These are phyloP conservation scores for Pseudozyma hubeiensis DNA, from an alignment of 1,284 basidiomycete genomes.

Conservation along the genomic window DNA sequence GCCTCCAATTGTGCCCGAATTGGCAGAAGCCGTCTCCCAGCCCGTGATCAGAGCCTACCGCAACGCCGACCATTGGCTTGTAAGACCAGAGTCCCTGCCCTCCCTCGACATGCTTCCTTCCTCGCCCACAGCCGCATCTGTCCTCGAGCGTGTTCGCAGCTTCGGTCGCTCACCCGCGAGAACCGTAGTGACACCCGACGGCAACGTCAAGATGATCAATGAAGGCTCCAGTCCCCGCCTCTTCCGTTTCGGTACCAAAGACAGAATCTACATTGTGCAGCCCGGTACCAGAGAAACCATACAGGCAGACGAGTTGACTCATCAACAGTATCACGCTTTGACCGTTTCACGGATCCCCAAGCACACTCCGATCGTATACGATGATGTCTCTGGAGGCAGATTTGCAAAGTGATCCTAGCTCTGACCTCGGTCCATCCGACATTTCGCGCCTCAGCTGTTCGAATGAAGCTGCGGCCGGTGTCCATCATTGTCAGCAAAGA, in stretches of 20 bases:
- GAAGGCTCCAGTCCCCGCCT: background rate
- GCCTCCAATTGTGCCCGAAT: too few species aligned
- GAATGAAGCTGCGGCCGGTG: too few species aligned
- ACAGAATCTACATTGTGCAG: background rate
- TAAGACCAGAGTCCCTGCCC: background rate
- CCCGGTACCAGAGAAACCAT: background rate
- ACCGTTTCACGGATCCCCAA: background rate
- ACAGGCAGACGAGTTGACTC: background rate
- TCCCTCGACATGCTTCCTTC: background rate
- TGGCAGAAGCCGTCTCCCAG: too few species aligned
- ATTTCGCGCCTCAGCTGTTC: too few species aligned
- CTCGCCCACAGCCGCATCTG: background rate
- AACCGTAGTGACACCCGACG: background rate
- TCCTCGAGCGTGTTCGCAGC: background rate
- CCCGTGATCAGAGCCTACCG: too few species aligned
- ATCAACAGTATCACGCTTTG: background rate
- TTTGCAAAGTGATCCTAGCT: too few species aligned
- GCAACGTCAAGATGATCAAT: slow-evolving; percentile 1
- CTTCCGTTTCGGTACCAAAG: background rate
- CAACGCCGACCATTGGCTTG: background rate
- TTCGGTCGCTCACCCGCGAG: background rate
- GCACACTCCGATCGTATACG: background rate
- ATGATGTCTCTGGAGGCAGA: background rate
- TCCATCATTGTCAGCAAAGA: too few species aligned
- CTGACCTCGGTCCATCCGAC: too few species aligned